Evolutionary conservation across 768 basidiomycete species (phyloP).

Genomic region (Lactarius vividus): DNA sequence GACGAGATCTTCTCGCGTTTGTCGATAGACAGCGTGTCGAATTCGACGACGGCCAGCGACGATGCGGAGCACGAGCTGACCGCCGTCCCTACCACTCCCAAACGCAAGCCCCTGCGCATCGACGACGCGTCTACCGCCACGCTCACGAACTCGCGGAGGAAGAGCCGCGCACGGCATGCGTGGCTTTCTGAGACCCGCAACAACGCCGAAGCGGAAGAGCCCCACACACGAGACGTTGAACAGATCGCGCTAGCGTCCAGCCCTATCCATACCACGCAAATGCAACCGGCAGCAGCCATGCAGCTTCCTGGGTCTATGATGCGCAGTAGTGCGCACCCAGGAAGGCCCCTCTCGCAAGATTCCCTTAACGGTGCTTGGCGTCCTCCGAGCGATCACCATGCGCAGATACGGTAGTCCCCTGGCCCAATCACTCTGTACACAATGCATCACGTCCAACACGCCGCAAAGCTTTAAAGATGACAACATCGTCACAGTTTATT

Average conservation of each 20-base stretch:
- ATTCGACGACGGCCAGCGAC: conserved; percentile 25
- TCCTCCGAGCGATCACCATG: conserved; percentile 12
- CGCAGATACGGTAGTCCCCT: conserved; percentile 10
- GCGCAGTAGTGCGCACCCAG: conserved; percentile 12
- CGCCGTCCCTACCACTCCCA: conserved; percentile 19
- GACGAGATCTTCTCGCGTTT: conserved; percentile 28
- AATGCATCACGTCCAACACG: not conserved
- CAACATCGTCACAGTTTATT: not conserved
- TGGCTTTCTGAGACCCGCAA: conserved; percentile 2
- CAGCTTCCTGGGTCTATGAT: conserved; percentile 22
- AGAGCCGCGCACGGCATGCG: not conserved
- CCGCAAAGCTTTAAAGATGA: not conserved
- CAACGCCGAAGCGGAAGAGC: not conserved
- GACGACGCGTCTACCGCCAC: not conserved
- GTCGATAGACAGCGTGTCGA: conserved; percentile 25
- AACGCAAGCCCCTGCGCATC: conserved; percentile 4
- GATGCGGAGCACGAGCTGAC: conserved; percentile 25
- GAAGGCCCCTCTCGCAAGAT: conserved; percentile 2
- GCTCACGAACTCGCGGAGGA: not conserved
- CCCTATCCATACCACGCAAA: conserved; percentile 26
- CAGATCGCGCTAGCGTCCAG: conserved; percentile 25
- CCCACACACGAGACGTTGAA: conserved; percentile 10
- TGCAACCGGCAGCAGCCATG: conserved; percentile 26
- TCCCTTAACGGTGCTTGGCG: conserved; percentile 6
- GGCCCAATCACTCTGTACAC: conserved; percentile 2